Base-by-base conservation (phyloP, 2,329 filamentous ascomycete species). In the Neurospora sp. region DNA sequence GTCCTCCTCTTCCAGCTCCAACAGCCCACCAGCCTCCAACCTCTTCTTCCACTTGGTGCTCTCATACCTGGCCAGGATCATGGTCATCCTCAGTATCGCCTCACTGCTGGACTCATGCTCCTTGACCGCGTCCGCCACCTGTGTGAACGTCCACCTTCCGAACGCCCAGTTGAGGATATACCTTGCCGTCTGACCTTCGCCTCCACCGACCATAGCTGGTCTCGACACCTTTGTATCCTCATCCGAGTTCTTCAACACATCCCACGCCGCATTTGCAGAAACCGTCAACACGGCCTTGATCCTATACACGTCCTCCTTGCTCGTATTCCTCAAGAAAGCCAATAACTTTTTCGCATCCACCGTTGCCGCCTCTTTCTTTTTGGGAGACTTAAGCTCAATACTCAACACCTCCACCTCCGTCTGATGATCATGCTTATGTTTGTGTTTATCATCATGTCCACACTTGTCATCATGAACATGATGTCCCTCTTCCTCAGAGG, bases 91-190 rank as follows among this genome's bases (percentile, higher is more conserved):
- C 73, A 93, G 79, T 17, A 84, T 80, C 1, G 84, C 79, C 66
- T 90, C 82, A 42, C 83, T 80, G 76, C 86, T 86, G 42, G 87
- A 84, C 73, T 83, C 78, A 77, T 89, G 86, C 78, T 90, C 86
- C 10, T 76, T 77, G 1, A 78, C 77, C 1, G 77, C 76, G 8
- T 78, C 78, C 0, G 78, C 77, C 4, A 85, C 77, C 4, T 87
- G 84, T 1, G 93, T 96, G 77, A 95, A 97, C 0, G 89, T 97
- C 95, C 96, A 99, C 38, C 96, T 87, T 0, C 93, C 93, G 81
- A 99, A 99, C 0, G 96, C 96, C 96, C 96, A 99, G 79, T 99
- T 99, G 71, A 99, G 86, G 66, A 99, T 97, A 78, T 96, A 97
- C 69, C 92, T 85, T 2, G 77, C 78, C 9, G 76, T 69, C 6